A percentile compares a stretch with the other conserved stretches of the same genome.
Evolutionary conservation across 257 asterid genomes (phyloP).

Genomic region (Nicotiana paniculata): DNA sequence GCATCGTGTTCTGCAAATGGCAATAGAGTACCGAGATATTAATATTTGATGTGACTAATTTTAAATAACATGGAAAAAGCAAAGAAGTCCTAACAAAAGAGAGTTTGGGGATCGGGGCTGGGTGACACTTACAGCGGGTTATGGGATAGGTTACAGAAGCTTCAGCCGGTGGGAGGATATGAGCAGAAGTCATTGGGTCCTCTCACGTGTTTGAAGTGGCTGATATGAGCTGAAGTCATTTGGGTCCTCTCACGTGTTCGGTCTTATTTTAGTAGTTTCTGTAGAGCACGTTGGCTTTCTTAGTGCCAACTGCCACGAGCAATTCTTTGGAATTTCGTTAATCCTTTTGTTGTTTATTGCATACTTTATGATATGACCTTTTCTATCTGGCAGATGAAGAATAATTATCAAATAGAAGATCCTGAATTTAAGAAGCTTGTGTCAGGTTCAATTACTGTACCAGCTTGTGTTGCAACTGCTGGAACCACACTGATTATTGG

Average conservation of each 20-base stretch:
- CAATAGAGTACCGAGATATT: not conserved
- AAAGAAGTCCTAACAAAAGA: not conserved
- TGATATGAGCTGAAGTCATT: not conserved
- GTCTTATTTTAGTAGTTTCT: not conserved
- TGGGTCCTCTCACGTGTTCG: not conserved
- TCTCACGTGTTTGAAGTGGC: not conserved
- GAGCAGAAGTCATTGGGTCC: not conserved
- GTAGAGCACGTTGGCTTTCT: not conserved
- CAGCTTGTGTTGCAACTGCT: slow-evolving; percentile 87
- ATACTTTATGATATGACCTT: not conserved
- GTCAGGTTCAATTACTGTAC: slow-evolving; percentile 56
- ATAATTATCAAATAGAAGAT: slow-evolving; percentile 42
- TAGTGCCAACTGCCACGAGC: not conserved
- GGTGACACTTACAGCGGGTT: not conserved
- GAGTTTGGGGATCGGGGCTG: not conserved
- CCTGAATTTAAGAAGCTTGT: slow-evolving; percentile 61
- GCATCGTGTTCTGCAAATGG: not conserved
- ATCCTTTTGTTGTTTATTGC: not conserved
- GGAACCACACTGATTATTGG: slow-evolving; percentile 82
- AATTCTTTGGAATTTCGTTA: not conserved
- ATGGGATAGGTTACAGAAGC: not conserved
- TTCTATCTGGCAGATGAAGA: slow-evolving; percentile 55
- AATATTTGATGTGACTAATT: not conserved
- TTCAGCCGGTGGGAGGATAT: not conserved
- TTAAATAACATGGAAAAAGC: not conserved